Conservation (phyloP, 2,329 filamentous ascomycete species). For the Paecilomyces sp. region DNA sequence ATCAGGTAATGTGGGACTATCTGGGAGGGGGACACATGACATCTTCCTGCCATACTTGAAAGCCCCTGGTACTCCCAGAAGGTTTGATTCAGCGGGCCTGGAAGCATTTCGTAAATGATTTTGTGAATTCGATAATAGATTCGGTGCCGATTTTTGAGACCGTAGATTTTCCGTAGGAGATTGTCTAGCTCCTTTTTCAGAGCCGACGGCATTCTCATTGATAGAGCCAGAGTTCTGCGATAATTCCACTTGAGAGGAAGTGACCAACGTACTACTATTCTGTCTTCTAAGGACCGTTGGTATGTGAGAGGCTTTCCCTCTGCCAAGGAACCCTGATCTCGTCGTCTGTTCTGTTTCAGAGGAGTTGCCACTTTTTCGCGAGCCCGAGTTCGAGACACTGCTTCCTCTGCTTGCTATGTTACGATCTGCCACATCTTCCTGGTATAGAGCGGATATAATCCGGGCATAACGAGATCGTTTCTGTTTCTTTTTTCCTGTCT, state of each 20-base stretch:
- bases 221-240: slow-evolving; percentile 5
- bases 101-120: slow-evolving; percentile 7
- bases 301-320: neutral
- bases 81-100: slow-evolving; percentile 9
- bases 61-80: slow-evolving; percentile 23
- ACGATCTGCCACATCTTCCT: slow-evolving; percentile 36
- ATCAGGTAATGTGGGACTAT: neutral
- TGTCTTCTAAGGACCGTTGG: neutral
- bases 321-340: neutral
- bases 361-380: slow-evolving; percentile 1
- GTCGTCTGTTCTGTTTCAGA: neutral
- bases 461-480: slow-evolving; percentile 18
- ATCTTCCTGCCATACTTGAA: slow-evolving; percentile 23
- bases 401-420: slow-evolving; percentile 25
- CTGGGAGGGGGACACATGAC: slow-evolving; percentile 13
- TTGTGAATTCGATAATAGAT: slow-evolving; percentile 15
- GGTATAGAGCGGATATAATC: slow-evolving; percentile 28
- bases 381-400: slow-evolving; percentile 1
- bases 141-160: slow-evolving; percentile 24
- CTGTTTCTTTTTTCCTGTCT: slow-evolving; percentile 14
- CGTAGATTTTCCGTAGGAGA: slow-evolving; percentile 12
- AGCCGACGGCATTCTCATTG: neutral
- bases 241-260: slow-evolving; percentile 16
- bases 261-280: neutral
- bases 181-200: neutral